Evolutionary conservation across 2,329 filamentous ascomycete genomes (phyloP), one percentile per base, ranked within the genome.

Genomic region (Orbilia oligospora): DNA sequence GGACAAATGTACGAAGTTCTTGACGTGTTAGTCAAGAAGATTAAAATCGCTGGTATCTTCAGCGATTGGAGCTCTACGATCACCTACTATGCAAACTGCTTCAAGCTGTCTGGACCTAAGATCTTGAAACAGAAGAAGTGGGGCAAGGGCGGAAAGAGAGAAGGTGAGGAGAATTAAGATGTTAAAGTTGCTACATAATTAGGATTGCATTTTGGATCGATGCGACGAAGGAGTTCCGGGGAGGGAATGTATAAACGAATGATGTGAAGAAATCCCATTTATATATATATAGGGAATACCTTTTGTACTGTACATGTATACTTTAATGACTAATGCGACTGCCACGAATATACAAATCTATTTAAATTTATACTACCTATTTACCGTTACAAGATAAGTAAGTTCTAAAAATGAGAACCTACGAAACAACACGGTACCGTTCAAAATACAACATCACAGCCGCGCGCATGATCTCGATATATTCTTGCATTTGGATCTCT

Each of bases 21-120:
- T 44, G 88, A 93, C 81, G 89, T 91, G 0, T 84, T 93, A 76
- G 88, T 86, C 1, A 85, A 87, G 80, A 84, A 92, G 81, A 88
- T 92, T 9, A 88, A 88, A 0, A 88, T 91, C 14, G 83, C 85
- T 33, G 90, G 87, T 3, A 87, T 93, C 79, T 93, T 93, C 81
- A 88, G 88, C 3, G 91, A 93, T 83, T 93, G 91, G 91, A 88
- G 88, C 16, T 88, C 89, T 10, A 91, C 90, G 0, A 87, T 89
- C 6, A 91, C 90, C 0, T 92, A 91, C 80, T 93, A 91, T 83
- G 91, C 90, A 80, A 93, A 91, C 81, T 93, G 91, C 84, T 89
- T 92, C 80, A 87, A 85, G 0, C 69, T 78, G 68, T 48, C 67
- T 16, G 75, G 64, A 16, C 53, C 68, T 3, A 71, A 72, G 63